Base-by-base conservation (phyloP, 805 yeast genomes). In the Starmera dryadoides region DNA sequence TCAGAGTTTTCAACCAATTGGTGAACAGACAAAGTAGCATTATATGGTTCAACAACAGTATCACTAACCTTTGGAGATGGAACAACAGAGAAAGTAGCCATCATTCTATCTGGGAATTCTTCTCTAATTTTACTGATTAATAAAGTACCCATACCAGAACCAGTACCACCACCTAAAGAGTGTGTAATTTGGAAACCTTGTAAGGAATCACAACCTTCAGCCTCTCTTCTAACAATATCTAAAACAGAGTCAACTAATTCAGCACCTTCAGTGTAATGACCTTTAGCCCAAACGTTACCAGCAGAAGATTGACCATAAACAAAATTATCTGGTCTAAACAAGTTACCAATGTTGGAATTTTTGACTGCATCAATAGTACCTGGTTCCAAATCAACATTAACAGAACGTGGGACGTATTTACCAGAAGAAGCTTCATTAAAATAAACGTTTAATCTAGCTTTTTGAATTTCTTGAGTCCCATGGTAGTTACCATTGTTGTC, bases 161-260 rank as follows among this genome's bases (percentile, higher is more conserved):
- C 98, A 38, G 98, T 91, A 77, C 98, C 98, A 73, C 98, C 98
- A 66, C 98, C 98, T 52, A 91, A 77, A 21, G 98, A 91, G 65
- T 91, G 98, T 33, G 96, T 91, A 66, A 91, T 89, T 52, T 91
- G 70, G 71, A 91, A 91, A 47, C 98, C 98, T 71, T 91, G 98
- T 58, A 91, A 76, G 40, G 98, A 97, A 61, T 86, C 96, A 73
- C 97, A 87, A 62, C 88, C 95, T 66, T 91, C 98, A 22, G 93
- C 73, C 77, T 89, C 88, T 64, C 91, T 88, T 73, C 98, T 86
- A 45, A 93, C 78, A 62, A 96, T 84, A 66, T 91, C 98, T 69
- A 88, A 78, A 44, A 89, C 85, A 51, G 87, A 96, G 61, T 93
- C 98, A 53, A 91, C 75, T 53, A 93, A 69, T 63, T 88, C 96